Base-by-base conservation (phyloP, 2,329 filamentous ascomycete genomes). In the Penicillium sp. region DNA sequence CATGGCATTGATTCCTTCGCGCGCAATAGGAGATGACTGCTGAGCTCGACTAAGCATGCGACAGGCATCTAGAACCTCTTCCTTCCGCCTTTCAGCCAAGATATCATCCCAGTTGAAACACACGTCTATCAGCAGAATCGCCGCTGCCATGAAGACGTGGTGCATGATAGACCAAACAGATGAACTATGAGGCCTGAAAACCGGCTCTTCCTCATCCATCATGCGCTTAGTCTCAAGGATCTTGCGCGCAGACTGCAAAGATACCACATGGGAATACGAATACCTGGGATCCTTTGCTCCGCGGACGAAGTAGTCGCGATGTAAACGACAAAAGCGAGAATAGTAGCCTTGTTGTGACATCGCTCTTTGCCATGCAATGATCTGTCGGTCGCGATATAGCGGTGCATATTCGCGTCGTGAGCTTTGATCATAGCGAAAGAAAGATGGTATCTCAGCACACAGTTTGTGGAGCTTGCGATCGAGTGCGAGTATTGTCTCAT, bases 41-140 rank as follows among this genome's bases (percentile, higher is more conserved):
- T 73, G 70, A 1, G 71, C 71, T n/a, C 64, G 68, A 50, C 69
- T 71, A 4, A 77, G 57, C 61, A 73, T 71, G 7, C 68, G 68
- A 49, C 73, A 76, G 1, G 73, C 73, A 14, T 69, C 69, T 1
- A 71, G 57, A 1, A 77, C 72, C 45, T 77, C 75, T 24, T 70
- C 57, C 32, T 68, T 68, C 5, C 73, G 62, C 11, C 64, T 69
- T 5, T 72, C 69, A 1, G 68, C 72, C 0, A 72, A 53, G 1
- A 72, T 67, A 40, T 75, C 71, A 45, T 71, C 70, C 59, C 67
- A 70, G 42, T 76, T 76, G 56, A 75, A 73, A 53, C 73, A 76
- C 0, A 73, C 64, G 36, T 77, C 75, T 54, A 76, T 72, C 4
- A 76, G 55, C 10, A 77, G 49, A 5, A 74, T 71, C 1, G 72